These are phyloP conservation scores for Carex scoparia DNA, from an alignment of 176 grass and related monocot genomes.

Conservation along the genomic window DNA sequence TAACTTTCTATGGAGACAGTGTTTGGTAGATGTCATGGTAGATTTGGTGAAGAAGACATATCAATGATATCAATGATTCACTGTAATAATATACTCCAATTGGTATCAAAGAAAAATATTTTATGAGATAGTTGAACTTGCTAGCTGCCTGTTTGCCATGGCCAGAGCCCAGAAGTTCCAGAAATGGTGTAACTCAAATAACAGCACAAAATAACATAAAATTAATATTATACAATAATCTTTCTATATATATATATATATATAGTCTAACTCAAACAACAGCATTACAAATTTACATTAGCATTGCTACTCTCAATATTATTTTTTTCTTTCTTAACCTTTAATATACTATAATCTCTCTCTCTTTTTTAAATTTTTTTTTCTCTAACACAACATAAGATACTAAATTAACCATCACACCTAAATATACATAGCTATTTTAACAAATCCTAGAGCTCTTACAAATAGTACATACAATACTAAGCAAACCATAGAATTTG, in stretches of 20 bases:
- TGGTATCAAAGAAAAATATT: not conserved
- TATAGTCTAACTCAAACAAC: slow-evolving; percentile 12
- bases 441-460: not conserved
- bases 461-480: slow-evolving; percentile 13
- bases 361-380: not conserved
- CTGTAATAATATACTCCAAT: not conserved
- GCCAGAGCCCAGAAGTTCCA: not conserved
- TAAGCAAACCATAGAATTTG: slow-evolving; percentile 2
- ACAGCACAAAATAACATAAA: not conserved
- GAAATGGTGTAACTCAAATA: not conserved
- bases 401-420: not conserved
- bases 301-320: slow-evolving; percentile 3
- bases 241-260: not conserved
- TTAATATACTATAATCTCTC: not conserved
- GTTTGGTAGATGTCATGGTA: slow-evolving; percentile 16
- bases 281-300: slow-evolving; percentile 26
- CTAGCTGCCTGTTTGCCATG: not conserved
- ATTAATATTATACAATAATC: not conserved
- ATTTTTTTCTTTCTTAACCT: not conserved
- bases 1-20: not conserved
- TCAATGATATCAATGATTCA: not conserved
- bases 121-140: not conserved
- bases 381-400: not conserved
- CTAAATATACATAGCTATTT: slow-evolving; percentile 9
- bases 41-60: slow-evolving; percentile 21